These are phyloP conservation scores for Lachnellula arida DNA, from an alignment of 2,329 filamentous ascomycete genomes.

Conservation along the genomic window DNA sequence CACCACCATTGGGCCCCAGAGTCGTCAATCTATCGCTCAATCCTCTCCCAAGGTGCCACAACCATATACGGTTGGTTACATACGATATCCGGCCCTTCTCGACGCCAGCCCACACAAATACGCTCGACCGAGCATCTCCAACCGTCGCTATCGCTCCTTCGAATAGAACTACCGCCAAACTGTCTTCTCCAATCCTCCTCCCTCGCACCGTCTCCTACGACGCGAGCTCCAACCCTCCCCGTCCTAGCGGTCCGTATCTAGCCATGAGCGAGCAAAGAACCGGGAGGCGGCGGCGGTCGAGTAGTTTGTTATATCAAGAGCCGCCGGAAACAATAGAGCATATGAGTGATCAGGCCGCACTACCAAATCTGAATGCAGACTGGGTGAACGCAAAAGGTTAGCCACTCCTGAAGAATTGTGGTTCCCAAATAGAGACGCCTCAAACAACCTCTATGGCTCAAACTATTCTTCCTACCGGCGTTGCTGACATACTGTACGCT, in stretches of 20 bases:
- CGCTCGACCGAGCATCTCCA: conserved; percentile 30
- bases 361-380: conserved; percentile 95
- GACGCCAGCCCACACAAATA: not conserved
- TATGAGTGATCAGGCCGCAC: conserved; percentile 89
- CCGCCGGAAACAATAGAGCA: conserved; percentile 95
- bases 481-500: conserved; percentile 17
- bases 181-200: conserved; percentile 85
- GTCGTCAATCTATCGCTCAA: too few species aligned
- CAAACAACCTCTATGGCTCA: conserved; percentile 1
- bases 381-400: conserved; percentile 99
- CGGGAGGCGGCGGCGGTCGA: conserved; percentile 85
- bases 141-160: conserved; percentile 28
- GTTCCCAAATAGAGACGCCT: not conserved
- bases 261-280: conserved; percentile 59
- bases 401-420: conserved; percentile 26
- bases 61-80: too few species aligned
- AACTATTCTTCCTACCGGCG: not conserved
- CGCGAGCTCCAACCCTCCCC: conserved; percentile 67
- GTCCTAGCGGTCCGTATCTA: conserved; percentile 48
- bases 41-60: too few species aligned
- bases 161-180: conserved; percentile 74
- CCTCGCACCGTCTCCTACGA: conserved; percentile 90
- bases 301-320: conserved; percentile 96
- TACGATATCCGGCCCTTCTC: not conserved
- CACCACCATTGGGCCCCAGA: too few species aligned